Evolutionary conservation across 2,329 filamentous ascomycete genomes (phyloP).

Genomic region (Penicillium sp.): DNA sequence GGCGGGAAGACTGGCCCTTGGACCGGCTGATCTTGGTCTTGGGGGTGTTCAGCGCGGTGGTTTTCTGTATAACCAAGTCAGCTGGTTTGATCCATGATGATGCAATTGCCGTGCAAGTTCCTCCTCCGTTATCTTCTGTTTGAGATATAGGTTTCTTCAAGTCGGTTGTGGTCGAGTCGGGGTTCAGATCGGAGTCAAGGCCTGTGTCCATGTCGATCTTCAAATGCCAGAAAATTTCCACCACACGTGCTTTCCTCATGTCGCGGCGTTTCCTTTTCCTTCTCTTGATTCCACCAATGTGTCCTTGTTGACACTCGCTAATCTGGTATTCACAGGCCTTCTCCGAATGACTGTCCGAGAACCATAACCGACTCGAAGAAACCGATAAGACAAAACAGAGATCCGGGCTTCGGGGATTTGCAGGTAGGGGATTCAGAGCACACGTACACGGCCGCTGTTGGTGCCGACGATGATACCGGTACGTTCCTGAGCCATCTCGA

Average conservation of each 20-base stretch:
- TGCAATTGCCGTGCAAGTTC: not conserved
- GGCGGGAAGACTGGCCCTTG: slow-evolving; percentile 96
- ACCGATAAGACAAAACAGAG: slow-evolving; percentile 19
- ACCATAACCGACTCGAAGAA: slow-evolving; percentile 15
- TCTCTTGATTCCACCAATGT: not conserved
- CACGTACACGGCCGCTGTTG: slow-evolving; percentile 68
- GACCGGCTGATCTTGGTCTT: slow-evolving; percentile 79
- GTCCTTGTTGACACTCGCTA: not conserved
- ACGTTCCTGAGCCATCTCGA: slow-evolving; percentile 54
- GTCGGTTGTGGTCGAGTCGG: slow-evolving; percentile 1
- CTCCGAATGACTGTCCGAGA: not conserved
- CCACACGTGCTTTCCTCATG: slow-evolving; percentile 1
- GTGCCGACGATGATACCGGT: slow-evolving; percentile 61
- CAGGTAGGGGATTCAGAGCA: slow-evolving; percentile 15
- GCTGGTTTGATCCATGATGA: slow-evolving; percentile 39
- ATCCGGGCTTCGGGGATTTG: slow-evolving; percentile 9
- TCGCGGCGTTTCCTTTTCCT: not conserved
- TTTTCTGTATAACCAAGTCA: slow-evolving; percentile 65
- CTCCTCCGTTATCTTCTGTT: slow-evolving; percentile 5
- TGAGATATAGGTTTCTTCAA: not conserved
- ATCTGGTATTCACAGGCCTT: not conserved
- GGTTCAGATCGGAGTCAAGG: not conserved
- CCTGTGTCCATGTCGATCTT: slow-evolving; percentile 2
- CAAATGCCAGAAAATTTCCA: slow-evolving; percentile 9
- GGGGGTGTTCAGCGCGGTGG: slow-evolving; percentile 69